Evolutionary conservation across 1,284 basidiomycete species (phyloP).

Genomic region (Cutaneotrichosporon arboriforme): DNA sequence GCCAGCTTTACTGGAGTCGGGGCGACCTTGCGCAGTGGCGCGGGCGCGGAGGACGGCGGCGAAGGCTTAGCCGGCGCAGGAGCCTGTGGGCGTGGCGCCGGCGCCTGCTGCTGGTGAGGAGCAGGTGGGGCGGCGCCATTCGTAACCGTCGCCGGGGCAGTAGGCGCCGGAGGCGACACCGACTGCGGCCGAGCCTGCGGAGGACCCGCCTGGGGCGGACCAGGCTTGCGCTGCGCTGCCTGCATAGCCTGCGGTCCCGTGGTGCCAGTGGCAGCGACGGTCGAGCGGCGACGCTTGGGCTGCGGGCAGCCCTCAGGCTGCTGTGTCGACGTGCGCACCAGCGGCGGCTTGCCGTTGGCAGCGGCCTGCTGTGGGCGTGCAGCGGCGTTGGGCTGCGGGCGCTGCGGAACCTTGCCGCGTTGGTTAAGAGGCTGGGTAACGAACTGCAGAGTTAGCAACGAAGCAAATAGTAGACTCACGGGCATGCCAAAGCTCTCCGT

Average conservation of each 20-base stretch:
- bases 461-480: not conserved
- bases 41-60: not conserved
- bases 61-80: not conserved
- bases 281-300: constrained; percentile 39
- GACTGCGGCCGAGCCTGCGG: no score
- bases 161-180: not conserved
- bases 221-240: not conserved
- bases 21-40: not conserved
- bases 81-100: not conserved
- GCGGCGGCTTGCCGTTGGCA: constrained; percentile 25
- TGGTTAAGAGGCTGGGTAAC: constrained; percentile 13
- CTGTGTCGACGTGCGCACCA: constrained; percentile 31
- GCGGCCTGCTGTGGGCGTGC: not conserved
- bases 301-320: constrained; percentile 38
- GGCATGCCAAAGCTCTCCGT: constrained; percentile 33
- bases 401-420: not conserved
- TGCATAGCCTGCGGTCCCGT: constrained; percentile 5
- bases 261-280: constrained; percentile 15
- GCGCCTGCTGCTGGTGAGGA: no score
- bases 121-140: no score
- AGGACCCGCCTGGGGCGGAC: not conserved
- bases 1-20: not conserved
- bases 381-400: constrained; percentile 1
- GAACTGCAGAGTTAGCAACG: constrained; percentile 1
- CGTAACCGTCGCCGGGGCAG: no score